Conservation (phyloP, 805 yeast genomes). For the Komagataella kurtzmanii region DNA sequence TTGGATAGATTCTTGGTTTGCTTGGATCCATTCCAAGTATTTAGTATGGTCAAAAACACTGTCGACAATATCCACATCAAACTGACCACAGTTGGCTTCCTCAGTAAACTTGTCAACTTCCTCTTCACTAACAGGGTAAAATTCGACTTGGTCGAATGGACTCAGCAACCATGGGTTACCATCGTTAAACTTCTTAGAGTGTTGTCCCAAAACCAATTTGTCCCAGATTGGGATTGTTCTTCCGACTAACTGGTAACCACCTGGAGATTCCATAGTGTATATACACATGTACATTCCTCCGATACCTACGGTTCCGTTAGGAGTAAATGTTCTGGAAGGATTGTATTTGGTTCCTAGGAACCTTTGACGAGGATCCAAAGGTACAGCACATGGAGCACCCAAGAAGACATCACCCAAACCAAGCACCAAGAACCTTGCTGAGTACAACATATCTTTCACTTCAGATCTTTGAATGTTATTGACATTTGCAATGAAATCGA, state of each 20-base stretch:
- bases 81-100: slow-evolving; percentile 71
- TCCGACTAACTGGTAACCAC: slow-evolving; percentile 95
- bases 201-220: slow-evolving; percentile 66
- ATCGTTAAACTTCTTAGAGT: slow-evolving; percentile 27
- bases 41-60: slow-evolving; percentile 72
- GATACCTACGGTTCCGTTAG: slow-evolving; percentile 94
- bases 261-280: slow-evolving; percentile 96
- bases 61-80: slow-evolving; percentile 60
- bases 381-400: slow-evolving; percentile 98
- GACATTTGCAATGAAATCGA: slow-evolving; percentile 84
- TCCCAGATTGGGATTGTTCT: slow-evolving; percentile 98
- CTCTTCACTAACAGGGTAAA: slow-evolving; percentile 80
- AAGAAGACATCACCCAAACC: slow-evolving; percentile 96
- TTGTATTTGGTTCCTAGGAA: slow-evolving; percentile 88
- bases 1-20: slow-evolving; percentile 58
- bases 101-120: slow-evolving; percentile 63
- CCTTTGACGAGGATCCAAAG: slow-evolving; percentile 92
- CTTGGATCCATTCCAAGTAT: slow-evolving; percentile 69
- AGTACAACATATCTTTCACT: slow-evolving; percentile 73
- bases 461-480: slow-evolving; percentile 63
- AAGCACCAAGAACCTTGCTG: slow-evolving; percentile 82
- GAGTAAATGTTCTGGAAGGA: slow-evolving; percentile 92
- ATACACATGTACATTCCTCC: slow-evolving; percentile 99
- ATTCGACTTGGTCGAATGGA: slow-evolving; percentile 91
- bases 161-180: slow-evolving; percentile 78